Base-by-base conservation (phyloP, 495 filamentous ascomycete genomes). In the Trichocladium uniseriatum region DNA sequence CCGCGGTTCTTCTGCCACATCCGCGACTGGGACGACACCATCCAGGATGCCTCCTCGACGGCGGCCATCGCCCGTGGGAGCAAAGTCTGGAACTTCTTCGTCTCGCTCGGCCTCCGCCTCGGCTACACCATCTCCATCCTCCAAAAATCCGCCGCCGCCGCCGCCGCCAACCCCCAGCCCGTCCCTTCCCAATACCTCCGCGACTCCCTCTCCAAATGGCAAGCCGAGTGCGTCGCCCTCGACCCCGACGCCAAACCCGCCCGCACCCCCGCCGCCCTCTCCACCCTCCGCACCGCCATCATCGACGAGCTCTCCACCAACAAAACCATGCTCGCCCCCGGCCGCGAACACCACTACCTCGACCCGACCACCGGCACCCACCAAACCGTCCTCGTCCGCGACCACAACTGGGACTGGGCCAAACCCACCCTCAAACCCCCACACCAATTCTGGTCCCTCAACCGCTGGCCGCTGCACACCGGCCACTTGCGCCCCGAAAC, bases 391-490 rank as follows among this genome's bases (percentile, higher is more conserved):
- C 31, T 48, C 11, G 43, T 54, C 20, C 51, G 51, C 22, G 60
- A 56, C 28, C 14, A 53, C 11, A 45, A 51, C 38, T 58, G 63
- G 63, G 54, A 63, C 32, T 63, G 53, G 49, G 58, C 56, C 24
- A 8, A n/a, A n/a, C n/a, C 24, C 24, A 27, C 3, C 4, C 24
- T 8, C 24, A 27, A 27, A 8, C 24, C 24, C 24, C 3, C 24
- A 8, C 35, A 22, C 19, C 52, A 50, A 21, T 65, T 50, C 52
- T 61, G 51, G 44, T 21, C 24, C 9, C 15, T 65, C 16, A 49
- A 63, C 49, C 53, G 63, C 35, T 65, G 60, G 60, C 58, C 63
- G 15, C 14, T 57, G 1, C 41, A 28, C 0, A 21, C 15, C 0
- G 51, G 44, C 3, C 46, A 58, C 32, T 49, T 58, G n/a, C 20